Base-by-base conservation (phyloP, 2,329 filamentous ascomycete species). In the Trichophyton benhamiae region DNA sequence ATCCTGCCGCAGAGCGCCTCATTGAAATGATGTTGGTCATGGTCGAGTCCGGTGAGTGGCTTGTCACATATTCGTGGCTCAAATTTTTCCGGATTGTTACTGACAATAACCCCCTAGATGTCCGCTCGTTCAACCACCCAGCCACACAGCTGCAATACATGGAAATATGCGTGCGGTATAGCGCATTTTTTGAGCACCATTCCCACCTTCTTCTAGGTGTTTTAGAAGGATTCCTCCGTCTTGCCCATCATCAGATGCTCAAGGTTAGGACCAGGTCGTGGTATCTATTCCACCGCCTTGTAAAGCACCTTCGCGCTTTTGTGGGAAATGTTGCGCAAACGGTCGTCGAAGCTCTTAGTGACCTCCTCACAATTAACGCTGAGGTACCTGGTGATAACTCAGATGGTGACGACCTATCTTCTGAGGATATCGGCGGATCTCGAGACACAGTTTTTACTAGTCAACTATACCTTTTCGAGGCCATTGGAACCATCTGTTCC, bases 121-220 rank as follows among this genome's bases (percentile, higher is more conserved):
- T 96, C 66, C 87, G 89, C 63, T 87, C 82, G 49, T 95, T 92
- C 73, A 85, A 87, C 15, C 94, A 97, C 71, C 92, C 94, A 1
- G 90, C 91, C 15, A 91, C 96, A 59, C 84, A 96, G 65, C 80
- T 99, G 22, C 91, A 96, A 75, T 99, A 95, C 71, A 96, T 99
- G 91, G 94, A 99, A 73, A 95, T 96, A 41, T 96, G 91, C 72
- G 91, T 96, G 61, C 87, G 94, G 58, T 99, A 99, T 75, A 89
- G 87, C 71, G 83, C 86, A 30, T 95, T 96, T 73, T 97, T 99
- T 71, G 91, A 97, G 70, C 84, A 85, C 61, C 88, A 96, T 70
- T 81, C 85, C 33, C 80, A 87, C 22, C 86, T 89, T 63, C 95
- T 97, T 58, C 89, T 89, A 1, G 87, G 86, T 65, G 90, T 94